Percentiles rank a stretch among this genome's conserved stretches.
phyloP scores from a whole-genome alignment of 257 asterid species.

The Cynanchum wilfordii region DNA sequence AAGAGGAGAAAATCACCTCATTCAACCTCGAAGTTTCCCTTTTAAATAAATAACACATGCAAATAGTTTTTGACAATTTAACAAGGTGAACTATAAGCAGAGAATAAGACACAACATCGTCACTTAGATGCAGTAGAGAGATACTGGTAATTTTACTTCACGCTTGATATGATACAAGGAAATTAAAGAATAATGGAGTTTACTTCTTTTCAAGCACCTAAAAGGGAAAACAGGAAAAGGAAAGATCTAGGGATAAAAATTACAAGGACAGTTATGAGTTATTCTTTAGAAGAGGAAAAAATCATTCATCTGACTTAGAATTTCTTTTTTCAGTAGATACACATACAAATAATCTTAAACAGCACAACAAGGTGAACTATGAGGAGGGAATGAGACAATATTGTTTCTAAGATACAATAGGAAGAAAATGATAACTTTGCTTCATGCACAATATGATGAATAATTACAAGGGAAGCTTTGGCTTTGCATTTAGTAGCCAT shows the following conservation, averaged over 20 bases:
- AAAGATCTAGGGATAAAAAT: too few species aligned
- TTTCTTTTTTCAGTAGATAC: too few species aligned
- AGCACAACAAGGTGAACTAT: neutral
- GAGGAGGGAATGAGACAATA: neutral
- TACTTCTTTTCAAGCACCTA: neutral
- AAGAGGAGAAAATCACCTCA: slow-evolving; percentile 16
- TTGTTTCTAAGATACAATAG: neutral
- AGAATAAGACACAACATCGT: neutral
- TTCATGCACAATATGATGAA: neutral
- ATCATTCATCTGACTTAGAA: too few species aligned
- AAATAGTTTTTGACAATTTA: neutral
- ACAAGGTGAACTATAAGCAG: slow-evolving; percentile 1
- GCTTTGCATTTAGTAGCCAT: neutral
- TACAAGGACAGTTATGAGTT: too few species aligned
- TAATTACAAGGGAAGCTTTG: neutral
- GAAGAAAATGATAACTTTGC: neutral
- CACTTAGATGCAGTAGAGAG: neutral
- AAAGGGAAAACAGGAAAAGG: neutral
- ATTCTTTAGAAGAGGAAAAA: too few species aligned
- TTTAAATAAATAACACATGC: neutral
- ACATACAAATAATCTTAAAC: neutral
- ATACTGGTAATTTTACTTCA: neutral
- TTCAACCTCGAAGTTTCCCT: neutral
- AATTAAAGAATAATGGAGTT: neutral
- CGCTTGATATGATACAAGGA: neutral